Conservation (phyloP, 1,284 basidiomycete genomes). For the Trichosporon sp. region DNA sequence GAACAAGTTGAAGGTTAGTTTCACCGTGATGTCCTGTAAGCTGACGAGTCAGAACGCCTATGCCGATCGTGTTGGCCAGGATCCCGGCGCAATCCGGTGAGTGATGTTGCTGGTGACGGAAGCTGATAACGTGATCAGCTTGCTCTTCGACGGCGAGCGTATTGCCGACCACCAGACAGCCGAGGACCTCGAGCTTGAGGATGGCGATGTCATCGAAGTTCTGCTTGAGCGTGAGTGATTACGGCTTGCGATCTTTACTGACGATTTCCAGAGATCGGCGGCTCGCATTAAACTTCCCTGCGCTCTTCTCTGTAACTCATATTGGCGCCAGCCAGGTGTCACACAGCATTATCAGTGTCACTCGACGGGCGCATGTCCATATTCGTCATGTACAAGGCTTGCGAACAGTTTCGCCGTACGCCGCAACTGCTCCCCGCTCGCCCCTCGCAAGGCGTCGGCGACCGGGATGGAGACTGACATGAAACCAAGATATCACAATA, state of each 20-base stretch:
- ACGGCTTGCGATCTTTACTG: no score
- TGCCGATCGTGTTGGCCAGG: conserved; percentile 90
- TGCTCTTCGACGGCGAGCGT: conserved; percentile 80
- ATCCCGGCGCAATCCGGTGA: conserved; percentile 79
- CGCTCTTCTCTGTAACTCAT: neutral
- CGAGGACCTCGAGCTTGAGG: conserved; percentile 78
- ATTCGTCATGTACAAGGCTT: conserved; percentile 9
- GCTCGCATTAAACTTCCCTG: conserved; percentile 27
- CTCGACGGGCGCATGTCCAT: conserved; percentile 6
- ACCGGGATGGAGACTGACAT: neutral
- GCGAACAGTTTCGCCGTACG: neutral
- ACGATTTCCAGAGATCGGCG: conserved; percentile 43
- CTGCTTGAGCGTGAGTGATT: conserved; percentile 83
- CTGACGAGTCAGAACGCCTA: conserved; percentile 72
- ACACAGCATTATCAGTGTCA: neutral
- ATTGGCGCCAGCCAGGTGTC: conserved; percentile 6
- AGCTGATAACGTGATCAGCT: conserved; percentile 59
- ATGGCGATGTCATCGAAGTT: conserved; percentile 81
- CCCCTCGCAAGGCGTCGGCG: no score
- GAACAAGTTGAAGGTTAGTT: conserved; percentile 70
- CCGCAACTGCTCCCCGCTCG: no score
- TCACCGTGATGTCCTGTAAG: neutral
- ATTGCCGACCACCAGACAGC: conserved; percentile 85
- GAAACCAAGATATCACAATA: conserved; percentile 12
- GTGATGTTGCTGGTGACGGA: conserved; percentile 45